Percentiles rank a stretch among this genome's conserved stretches.
Conservation (phyloP, 208 protist species). For the Trypanosoma avium region DNA sequence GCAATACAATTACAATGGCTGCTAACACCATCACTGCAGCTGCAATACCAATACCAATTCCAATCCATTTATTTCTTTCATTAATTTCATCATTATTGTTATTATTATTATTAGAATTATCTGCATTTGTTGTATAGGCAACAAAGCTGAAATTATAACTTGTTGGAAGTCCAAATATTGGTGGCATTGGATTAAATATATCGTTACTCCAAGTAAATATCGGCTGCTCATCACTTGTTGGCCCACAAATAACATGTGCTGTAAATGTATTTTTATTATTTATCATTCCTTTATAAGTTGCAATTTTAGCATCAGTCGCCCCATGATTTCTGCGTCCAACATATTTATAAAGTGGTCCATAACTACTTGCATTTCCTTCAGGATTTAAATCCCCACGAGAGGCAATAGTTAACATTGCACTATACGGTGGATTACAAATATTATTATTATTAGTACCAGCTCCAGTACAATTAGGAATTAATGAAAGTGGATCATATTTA, state of each 20-base stretch:
- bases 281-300: slow-evolving; percentile 30
- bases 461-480: slow-evolving; percentile 45
- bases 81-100: slow-evolving; percentile 15
- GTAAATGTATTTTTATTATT: slow-evolving; percentile 5
- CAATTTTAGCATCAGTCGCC: slow-evolving; percentile 43
- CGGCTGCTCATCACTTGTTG: slow-evolving; percentile 28
- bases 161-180: slow-evolving; percentile 19
- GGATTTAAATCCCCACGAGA: slow-evolving; percentile 54
- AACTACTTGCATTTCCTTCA: slow-evolving; percentile 22
- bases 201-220: slow-evolving; percentile 27
- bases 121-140: slow-evolving; percentile 1
- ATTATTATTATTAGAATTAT: background rate
- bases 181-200: slow-evolving; percentile 34
- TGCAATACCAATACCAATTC: slow-evolving; percentile 6
- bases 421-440: slow-evolving; percentile 34
- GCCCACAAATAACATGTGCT: slow-evolving; percentile 33
- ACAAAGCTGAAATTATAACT: slow-evolving; percentile 30
- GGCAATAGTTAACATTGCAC: slow-evolving; percentile 40
- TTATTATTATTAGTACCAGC: slow-evolving; percentile 12
- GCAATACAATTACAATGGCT: background rate
- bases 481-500: slow-evolving; percentile 55
- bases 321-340: slow-evolving; percentile 35
- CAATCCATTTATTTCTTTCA: slow-evolving; percentile 19
- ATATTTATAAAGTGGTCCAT: slow-evolving; percentile 27
- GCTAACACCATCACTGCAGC: background rate